Base-by-base conservation (phyloP, 2,329 filamentous ascomycete genomes). In the Pseudogymnoascus sp. region DNA sequence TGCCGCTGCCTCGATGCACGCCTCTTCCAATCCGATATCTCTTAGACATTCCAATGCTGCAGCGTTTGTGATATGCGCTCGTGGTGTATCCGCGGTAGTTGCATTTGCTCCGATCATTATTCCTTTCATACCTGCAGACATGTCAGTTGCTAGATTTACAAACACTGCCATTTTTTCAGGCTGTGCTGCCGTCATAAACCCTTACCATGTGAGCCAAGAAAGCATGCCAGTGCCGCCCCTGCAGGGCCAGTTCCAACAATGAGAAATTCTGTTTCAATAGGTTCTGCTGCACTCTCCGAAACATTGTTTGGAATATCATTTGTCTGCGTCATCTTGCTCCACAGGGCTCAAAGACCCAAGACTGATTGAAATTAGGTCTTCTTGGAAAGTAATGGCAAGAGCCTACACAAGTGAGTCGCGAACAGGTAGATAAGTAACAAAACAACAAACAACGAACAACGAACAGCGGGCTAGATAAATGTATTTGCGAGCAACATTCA, bases 41-140 rank as follows among this genome's bases (percentile, higher is more conserved):
- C 81, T 76, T 1, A 83, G 73, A 68, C 80, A 82, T 67, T 83
- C 84, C 75, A 82, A 70, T 0, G 81, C 81, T 0, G 82, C 82
- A 71, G 81, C 81, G 69, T 86, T 87, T 47, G 81, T 85, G 63
- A 86, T 83, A 69, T 86, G 84, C 0, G 83, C 84, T 26, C 84
- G 75, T 1, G 84, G 84, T 1, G 82, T 85, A 63, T 81, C 74
- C 1, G 83, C 81, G 1, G 79, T 83, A 3, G 78, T 77, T 0
- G 81, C 71, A 0, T 79, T 77, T 1, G 76, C 69, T 6, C 78
- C 77, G 61, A 87, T 75, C 66, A 86, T 78, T 50, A 86, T 76
- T 0, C 84, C 84, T 31, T 73, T 80, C 3, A 82, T 70, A 1
- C 76, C 80, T 80, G 53, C 56, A 14, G 24, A 4, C 24, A 31